Conservation (phyloP, 345 rosid genomes). For the Draba incana region DNA sequence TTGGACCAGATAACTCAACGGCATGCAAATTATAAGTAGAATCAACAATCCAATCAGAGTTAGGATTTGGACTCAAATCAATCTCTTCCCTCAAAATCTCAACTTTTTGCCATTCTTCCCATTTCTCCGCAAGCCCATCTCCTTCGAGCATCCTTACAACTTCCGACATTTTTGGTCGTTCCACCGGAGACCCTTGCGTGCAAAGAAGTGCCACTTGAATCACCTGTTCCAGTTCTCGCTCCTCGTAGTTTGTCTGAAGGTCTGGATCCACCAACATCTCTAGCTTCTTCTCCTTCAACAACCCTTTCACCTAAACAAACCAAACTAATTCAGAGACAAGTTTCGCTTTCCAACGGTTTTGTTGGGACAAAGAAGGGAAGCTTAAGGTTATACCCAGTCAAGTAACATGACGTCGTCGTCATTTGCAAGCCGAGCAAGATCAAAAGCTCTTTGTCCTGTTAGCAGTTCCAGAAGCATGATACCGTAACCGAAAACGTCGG, state of each 20-base stretch:
- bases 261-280: constrained; percentile 97
- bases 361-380: neutral
- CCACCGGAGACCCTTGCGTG: constrained; percentile 92
- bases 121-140: constrained; percentile 83
- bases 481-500: constrained; percentile 95
- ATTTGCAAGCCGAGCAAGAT: constrained; percentile 95
- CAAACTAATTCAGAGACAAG: neutral
- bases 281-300: constrained; percentile 86
- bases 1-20: constrained; percentile 93
- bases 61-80: constrained; percentile 70
- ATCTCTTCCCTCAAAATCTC: constrained; percentile 86
- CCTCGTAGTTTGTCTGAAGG: constrained; percentile 71
- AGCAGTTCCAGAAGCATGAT: constrained; percentile 95
- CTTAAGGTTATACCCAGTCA: constrained; percentile 74
- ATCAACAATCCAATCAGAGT: constrained; percentile 87
- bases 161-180: constrained; percentile 95
- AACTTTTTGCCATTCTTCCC: constrained; percentile 99
- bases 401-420: constrained; percentile 97
- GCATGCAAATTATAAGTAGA: constrained; percentile 92
- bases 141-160: constrained; percentile 98
- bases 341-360: neutral
- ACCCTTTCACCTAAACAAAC: constrained; percentile 79
- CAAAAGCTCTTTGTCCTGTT: constrained; percentile 96
- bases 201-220: constrained; percentile 95
- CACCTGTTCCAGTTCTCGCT: constrained; percentile 81